phyloP scores from a whole-genome alignment of 768 basidiomycete species.

The Trametes gibbosa region DNA sequence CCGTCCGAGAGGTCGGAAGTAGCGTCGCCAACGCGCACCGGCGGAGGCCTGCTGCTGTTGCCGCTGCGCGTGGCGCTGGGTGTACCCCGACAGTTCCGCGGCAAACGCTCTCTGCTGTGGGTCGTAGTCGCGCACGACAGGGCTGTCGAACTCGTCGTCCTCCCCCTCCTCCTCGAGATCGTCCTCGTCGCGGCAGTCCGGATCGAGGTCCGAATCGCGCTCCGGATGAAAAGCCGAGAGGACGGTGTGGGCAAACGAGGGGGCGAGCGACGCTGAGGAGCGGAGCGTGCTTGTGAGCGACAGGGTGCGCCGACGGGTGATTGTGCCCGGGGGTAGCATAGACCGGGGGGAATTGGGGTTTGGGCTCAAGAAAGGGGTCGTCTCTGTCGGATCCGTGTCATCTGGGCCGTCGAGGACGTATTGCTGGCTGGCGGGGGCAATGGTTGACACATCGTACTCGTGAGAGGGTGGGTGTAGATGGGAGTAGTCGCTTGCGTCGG shows the following conservation, averaged over 20 bases:
- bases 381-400: conserved; percentile 40
- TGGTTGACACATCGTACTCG: conserved; percentile 19
- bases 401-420: conserved; percentile 10
- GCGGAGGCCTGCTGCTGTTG: conserved; percentile 11
- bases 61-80: conserved; percentile 5
- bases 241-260: conserved; percentile 67
- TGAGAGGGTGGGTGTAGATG: conserved; percentile 28
- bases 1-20: conserved; percentile 61
- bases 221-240: conserved; percentile 65
- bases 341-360: conserved; percentile 20
- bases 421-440: conserved; percentile 22
- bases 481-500: conserved; percentile 28
- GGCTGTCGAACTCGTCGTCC: conserved; percentile 21
- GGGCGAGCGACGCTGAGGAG: conserved; percentile 49
- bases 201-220: conserved; percentile 40
- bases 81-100: conserved; percentile 14
- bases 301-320: conserved; percentile 47
- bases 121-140: conserved; percentile 12
- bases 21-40: conserved; percentile 44
- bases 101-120: conserved; percentile 17
- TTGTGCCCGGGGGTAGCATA: conserved; percentile 14
- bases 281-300: conserved; percentile 55
- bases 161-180: conserved; percentile 21
- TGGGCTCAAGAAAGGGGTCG: conserved; percentile 44
- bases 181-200: conserved; percentile 31